phyloP scores from a whole-genome alignment of 768 basidiomycete genomes.

The Leccinellum albellum region DNA sequence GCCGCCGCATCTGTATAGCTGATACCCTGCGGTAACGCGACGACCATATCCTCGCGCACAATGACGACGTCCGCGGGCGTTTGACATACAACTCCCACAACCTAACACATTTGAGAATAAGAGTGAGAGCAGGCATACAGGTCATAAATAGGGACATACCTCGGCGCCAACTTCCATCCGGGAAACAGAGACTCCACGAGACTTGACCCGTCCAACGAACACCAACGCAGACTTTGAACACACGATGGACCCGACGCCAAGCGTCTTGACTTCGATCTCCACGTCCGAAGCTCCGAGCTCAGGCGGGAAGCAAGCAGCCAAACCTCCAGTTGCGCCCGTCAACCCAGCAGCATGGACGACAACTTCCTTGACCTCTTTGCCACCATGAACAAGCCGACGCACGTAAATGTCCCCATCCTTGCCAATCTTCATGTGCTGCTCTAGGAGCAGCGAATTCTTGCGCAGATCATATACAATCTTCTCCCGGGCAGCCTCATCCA shows the following conservation, averaged over 20 bases:
- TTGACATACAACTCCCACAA: constrained; percentile 18
- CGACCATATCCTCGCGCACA: constrained; percentile 10
- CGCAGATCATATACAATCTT: constrained; percentile 24
- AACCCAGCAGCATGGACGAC: constrained; percentile 13
- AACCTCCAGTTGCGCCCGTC: constrained; percentile 7
- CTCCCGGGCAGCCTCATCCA: constrained; percentile 21
- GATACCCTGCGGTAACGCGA: constrained; percentile 13
- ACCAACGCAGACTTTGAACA: constrained; percentile 11
- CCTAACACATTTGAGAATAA: constrained; percentile 6
- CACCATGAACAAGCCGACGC: constrained; percentile 27
- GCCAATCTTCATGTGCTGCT: constrained; percentile 28
- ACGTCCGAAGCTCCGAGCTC: constrained; percentile 14
- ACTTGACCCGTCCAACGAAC: constrained; percentile 20
- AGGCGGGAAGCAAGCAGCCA: constrained; percentile 22
- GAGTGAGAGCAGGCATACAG: neutral
- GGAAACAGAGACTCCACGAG: constrained; percentile 7
- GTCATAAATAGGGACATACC: neutral
- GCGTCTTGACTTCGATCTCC: constrained; percentile 15
- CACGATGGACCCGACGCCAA: constrained; percentile 7
- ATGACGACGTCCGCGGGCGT: constrained; percentile 15
- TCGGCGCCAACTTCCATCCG: constrained; percentile 5
- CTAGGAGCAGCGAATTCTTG: constrained; percentile 23
- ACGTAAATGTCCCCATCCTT: constrained; percentile 26
- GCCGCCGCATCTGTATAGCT: constrained; percentile 18
- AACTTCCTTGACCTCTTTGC: constrained; percentile 17